Conservation (phyloP, 164 flowering plant genomes). For the Annona cherimola region DNA sequence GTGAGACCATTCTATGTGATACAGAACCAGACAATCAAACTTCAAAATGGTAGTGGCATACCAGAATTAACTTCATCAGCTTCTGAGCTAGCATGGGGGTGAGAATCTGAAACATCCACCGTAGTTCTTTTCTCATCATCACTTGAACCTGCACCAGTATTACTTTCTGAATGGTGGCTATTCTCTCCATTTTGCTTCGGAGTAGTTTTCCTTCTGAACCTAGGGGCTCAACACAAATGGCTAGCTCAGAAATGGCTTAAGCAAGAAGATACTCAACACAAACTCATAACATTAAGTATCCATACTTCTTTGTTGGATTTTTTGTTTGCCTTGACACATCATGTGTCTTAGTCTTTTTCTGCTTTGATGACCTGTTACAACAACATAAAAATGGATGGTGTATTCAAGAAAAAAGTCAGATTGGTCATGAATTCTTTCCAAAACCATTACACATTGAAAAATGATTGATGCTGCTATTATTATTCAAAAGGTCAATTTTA, state of each 20-base stretch:
- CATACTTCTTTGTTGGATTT: constrained; percentile 46
- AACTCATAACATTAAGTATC: constrained; percentile 4
- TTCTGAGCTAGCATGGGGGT: constrained; percentile 17
- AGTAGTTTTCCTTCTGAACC: constrained; percentile 46
- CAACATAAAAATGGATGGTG: not conserved
- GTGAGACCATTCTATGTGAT: not conserved
- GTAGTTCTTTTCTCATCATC: constrained; percentile 25
- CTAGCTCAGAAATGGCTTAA: constrained; percentile 6
- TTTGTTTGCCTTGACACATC: constrained; percentile 26
- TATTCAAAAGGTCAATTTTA: not conserved
- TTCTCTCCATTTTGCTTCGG: constrained; percentile 40
- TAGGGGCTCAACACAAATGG: constrained; percentile 26
- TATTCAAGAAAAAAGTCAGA: not conserved
- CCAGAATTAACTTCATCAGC: constrained; percentile 32
- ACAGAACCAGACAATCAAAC: not conserved
- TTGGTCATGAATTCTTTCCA: not conserved
- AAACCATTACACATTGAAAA: not conserved
- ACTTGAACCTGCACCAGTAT: constrained; percentile 4
- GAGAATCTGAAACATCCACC: constrained; percentile 30
- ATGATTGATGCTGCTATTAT: not conserved
- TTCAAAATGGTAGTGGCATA: constrained; percentile 6
- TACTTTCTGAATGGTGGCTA: constrained; percentile 22
- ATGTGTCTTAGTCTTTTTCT: constrained; percentile 26
- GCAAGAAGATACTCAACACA: not conserved
- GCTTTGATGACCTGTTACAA: constrained; percentile 35